Base-by-base conservation (phyloP, 768 basidiomycete species). In the Hebeloma cylindrosporum region DNA sequence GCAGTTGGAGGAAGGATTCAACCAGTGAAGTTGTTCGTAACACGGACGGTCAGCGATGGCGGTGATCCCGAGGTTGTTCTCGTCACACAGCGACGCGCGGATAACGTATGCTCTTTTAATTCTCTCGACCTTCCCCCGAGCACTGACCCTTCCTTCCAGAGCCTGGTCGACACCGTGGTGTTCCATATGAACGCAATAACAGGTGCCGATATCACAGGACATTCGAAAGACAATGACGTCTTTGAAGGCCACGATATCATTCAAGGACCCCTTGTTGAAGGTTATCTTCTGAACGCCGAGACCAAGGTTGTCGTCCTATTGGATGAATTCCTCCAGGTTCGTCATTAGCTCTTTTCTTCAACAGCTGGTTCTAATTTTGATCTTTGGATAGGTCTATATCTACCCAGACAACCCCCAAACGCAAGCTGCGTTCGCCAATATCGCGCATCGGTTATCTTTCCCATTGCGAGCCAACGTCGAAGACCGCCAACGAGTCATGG, bases 181-280 rank as follows among this genome's bases (percentile, higher is more conserved):
- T 90, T 87, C 69, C 85, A 88, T 40, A 66, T 93, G 23, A 76
- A 91, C 50, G 83, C 87, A 1, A 54, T 88, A n/a, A 91, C 85
- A 0, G 89, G 89, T n/a, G 72, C 74, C n/a, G 81, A 87, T 41
- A 62, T 65, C 5, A 57, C 56, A 39, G 66, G 59, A 9, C 42
- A 50, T 30, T 66, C 67, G 10, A 58, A 45, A 16, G 51, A 64
- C 37, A 64, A 58, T 2, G 70, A 60, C 26, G 51, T 72, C 4
- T 60, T 88, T 1, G 71, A 85, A 58, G 87, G 86, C 7, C 54
- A 73, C 5, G 83, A 85, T 51, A 60, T 80, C 21, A 75, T 88
- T 27, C 62, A 74, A 2, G 85, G 85, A 0, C 73, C 79, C 1
- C 57, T 80, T 22, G 63, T 80, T 1, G 82, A 87, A 37, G 75